Evolutionary conservation across 2,329 filamentous ascomycete genomes (phyloP), one percentile per base, ranked within the genome.

Genomic region (Aspergillus aculeatus): DNA sequence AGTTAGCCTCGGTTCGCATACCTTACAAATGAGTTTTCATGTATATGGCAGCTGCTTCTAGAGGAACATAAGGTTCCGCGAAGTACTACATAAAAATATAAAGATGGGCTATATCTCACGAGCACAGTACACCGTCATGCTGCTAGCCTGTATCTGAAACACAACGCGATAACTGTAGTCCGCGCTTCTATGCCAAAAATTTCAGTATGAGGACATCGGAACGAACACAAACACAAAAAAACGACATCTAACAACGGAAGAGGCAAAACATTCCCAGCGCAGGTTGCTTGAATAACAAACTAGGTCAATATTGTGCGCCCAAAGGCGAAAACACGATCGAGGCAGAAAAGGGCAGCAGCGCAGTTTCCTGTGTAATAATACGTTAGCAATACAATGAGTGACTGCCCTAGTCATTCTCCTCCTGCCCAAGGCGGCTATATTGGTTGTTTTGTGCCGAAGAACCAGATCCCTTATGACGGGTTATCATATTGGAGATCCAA

Each of bases 401-500:
- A 38, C 6, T 9, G 32, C 14, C 51, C 12, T 44, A 50, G 64
- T 69, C 61, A 38, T 66, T 70, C 38, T 77, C 75, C 50, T 81
- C 80, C n/a, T 82, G 80, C 51, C 76, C 78, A 59, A 82, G 64
- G 52, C 75, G 73, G 67, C 77, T 73, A 72, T 81, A 81, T 60
- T 78, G 72, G 67, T 76, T 70, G 66, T 75, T 71, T 56, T 71
- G 67, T 49, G 73, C 75, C 41, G 78, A 78, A 26, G 78, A 77
- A 9, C 64, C 66, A 5, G 69, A 64, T 26, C 66, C 67, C 47
- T 70, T 72, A 78, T 83, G 63, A 71, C 82, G 80, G 67, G 81
- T 84, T 44, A 89, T 84, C 75, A 90, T 84, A 47, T 84, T 85
- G 49, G 83, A 86, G 66, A 90, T 89, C 88, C 88, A 90, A 14